Evolutionary conservation across 345 rosid species (phyloP).

Genomic region (Syzygium aqueum): DNA sequence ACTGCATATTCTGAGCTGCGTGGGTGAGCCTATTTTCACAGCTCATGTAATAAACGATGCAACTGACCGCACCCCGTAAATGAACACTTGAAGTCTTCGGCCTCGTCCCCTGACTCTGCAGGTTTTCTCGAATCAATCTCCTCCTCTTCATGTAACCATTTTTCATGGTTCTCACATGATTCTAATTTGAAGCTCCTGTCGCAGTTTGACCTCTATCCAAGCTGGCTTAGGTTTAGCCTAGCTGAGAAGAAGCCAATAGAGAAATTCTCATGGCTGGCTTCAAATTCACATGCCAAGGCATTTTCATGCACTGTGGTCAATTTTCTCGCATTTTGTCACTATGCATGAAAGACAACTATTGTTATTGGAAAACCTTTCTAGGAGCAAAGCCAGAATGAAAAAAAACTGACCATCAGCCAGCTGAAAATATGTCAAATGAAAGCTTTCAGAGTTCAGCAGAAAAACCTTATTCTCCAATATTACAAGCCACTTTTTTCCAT

Average conservation of each 20-base stretch:
- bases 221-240: neutral
- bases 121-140: neutral
- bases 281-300: neutral
- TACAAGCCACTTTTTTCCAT: neutral
- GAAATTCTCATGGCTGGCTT: neutral
- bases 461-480: neutral
- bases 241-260: neutral
- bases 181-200: neutral
- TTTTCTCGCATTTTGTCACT: neutral
- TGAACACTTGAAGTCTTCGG: neutral
- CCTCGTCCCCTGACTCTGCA: neutral
- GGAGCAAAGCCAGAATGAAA: neutral
- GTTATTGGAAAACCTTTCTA: neutral
- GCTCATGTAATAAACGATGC: neutral
- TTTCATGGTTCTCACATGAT: neutral
- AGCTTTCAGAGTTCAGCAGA: neutral
- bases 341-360: neutral
- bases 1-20: neutral
- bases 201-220: neutral
- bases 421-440: neutral
- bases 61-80: neutral
- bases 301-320: neutral
- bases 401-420: neutral
- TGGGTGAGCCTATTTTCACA: neutral
- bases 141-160: neutral